These are phyloP conservation scores for Aspergillus olivimuriae DNA, from an alignment of 495 filamentous ascomycete species.

Conservation along the genomic window DNA sequence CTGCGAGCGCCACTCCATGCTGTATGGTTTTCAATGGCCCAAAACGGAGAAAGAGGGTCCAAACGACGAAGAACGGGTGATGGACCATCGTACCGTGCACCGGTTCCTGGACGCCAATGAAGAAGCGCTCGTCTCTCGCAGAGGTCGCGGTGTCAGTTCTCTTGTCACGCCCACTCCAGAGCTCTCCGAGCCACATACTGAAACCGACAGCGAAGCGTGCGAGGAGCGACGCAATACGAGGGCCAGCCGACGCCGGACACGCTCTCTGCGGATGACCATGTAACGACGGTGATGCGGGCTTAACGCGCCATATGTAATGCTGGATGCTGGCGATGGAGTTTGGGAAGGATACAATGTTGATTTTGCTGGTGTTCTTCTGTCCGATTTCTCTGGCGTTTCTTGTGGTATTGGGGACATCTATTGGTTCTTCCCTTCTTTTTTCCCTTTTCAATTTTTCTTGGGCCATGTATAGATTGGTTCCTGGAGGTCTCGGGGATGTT, in stretches of 20 bases:
- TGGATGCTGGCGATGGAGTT: constrained; percentile 3
- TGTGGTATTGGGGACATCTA: neutral
- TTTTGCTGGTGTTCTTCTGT: neutral
- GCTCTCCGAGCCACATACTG: constrained; percentile 32
- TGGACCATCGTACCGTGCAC: constrained; percentile 67
- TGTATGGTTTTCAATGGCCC: constrained; percentile 94
- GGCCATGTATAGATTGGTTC: neutral
- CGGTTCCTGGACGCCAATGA: constrained; percentile 62
- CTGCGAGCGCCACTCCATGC: constrained; percentile 90
- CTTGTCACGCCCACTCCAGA: constrained; percentile 34
- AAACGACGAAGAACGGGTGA: constrained; percentile 65
- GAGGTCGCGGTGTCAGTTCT: constrained; percentile 35
- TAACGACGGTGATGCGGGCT: constrained; percentile 18
- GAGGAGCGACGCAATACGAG: constrained; percentile 31
- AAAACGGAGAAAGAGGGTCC: constrained; percentile 77
- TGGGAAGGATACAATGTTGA: too few relatives aligned
- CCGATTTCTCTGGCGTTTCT: neutral
- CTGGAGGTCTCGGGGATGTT: too few relatives aligned
- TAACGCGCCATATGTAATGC: neutral
- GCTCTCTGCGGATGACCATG: constrained; percentile 35
- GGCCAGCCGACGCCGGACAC: constrained; percentile 30
- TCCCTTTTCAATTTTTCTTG: neutral
- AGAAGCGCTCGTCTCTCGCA: constrained; percentile 51
- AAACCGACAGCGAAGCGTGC: constrained; percentile 30
- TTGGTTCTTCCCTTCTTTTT: neutral